A percentile compares a stretch with the other conserved stretches of the same genome.
Conservation (phyloP, 2,329 filamentous ascomycete genomes). For the Albophoma yamanashiensis region DNA sequence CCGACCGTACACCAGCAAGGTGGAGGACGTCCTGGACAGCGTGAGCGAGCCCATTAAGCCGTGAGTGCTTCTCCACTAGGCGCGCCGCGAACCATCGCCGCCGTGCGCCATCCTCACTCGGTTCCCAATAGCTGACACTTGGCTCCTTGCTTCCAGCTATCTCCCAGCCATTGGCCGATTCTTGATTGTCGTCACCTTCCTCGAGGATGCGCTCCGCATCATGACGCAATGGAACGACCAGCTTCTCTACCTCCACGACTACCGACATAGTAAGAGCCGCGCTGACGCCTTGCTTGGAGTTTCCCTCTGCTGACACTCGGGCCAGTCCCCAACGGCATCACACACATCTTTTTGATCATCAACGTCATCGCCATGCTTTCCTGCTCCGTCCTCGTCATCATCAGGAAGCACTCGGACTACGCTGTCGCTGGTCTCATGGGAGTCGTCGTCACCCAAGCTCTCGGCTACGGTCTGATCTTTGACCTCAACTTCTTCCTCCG, state of each 20-base stretch:
- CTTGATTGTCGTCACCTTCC: conserved; percentile 94
- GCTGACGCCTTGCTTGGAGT: background rate
- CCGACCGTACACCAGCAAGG: conserved; percentile 92
- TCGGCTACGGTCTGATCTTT: conserved; percentile 96
- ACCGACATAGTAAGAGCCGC: conserved; percentile 68
- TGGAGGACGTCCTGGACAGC: conserved; percentile 86
- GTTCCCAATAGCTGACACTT: conserved; percentile 7
- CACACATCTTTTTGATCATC: conserved; percentile 81
- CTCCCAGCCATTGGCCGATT: conserved; percentile 93
- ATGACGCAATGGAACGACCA: conserved; percentile 97
- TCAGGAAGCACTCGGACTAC: conserved; percentile 85
- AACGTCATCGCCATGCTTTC: conserved; percentile 83
- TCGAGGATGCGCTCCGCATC: conserved; percentile 93
- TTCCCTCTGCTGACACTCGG: background rate
- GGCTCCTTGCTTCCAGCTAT: conserved; percentile 48
- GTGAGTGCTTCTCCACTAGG: conserved; percentile 33
- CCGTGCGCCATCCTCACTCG: background rate
- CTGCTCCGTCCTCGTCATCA: conserved; percentile 80
- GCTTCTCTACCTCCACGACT: conserved; percentile 84
- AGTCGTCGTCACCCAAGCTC: conserved; percentile 85
- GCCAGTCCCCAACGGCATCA: conserved; percentile 75
- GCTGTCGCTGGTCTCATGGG: conserved; percentile 82
- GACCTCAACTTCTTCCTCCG: conserved; percentile 99
- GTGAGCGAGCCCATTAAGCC: conserved; percentile 88
- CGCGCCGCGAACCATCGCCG: background rate